Evolutionary conservation across 2,329 filamentous ascomycete species (phyloP), one percentile per base, ranked within the genome.

Genomic region (Aspergillus fumigatiaffinis): DNA sequence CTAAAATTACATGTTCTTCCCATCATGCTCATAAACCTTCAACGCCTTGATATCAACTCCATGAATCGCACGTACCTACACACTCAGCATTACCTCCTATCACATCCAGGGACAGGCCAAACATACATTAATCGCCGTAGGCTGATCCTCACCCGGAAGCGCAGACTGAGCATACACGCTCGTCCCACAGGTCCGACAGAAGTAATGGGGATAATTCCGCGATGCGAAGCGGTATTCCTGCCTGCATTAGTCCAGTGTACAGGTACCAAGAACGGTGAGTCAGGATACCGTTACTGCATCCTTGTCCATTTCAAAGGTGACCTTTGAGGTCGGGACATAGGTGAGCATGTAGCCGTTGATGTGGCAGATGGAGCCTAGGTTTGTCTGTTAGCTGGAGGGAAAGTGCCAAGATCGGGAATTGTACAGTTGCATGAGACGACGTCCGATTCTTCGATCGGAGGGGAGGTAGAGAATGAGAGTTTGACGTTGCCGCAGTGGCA

Each of bases 281-380:
- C 3, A 23, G 23, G 23, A 41, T 42, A 62, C 59, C 32, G 64
- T 71, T 48, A 70, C 56, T n/a, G 59, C 59, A 25, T 68, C 61
- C 12, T 61, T 60, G 14, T 60, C 58, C 20, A 58, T 57, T 14
- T 63, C 53, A 59, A 66, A 66, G 23, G 51, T 62, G 32, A 68
- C 58, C 52, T 69, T 63, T 1, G 59, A 52, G 2, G 62, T 59
- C 8, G 66, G 46, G 12, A 65, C 60, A 38, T 69, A 70, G 38
- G 71, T 59, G 54, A 68, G 64, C 2, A 73, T 55, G 54, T 71
- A 71, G 28, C 71, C 69, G 41, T 70, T 71, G 28, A 57, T 60
- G 20, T 60, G 38, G 59, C 70, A 73, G 48, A 72, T 71, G 3
- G 67, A 67, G 61, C 68, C 67, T 71, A 46, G n/a, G n/a, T n/a